A percentile compares a stretch with the other conserved stretches of the same genome.
phyloP scores from a whole-genome alignment of 805 yeast species.

The Saccharomycopsis javanensis region DNA sequence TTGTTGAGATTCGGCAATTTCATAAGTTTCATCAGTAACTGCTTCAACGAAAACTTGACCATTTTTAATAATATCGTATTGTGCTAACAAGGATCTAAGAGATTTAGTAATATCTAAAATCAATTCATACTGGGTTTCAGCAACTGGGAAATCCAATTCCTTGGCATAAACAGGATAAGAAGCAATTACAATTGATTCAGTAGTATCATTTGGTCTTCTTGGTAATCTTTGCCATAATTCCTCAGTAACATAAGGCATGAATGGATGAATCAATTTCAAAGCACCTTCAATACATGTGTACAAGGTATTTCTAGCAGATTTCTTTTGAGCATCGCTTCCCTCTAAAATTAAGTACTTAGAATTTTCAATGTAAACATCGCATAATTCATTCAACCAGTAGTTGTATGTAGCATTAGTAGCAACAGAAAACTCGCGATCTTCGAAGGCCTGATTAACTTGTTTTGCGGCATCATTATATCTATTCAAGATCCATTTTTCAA shows the following conservation, averaged over 20 bases:
- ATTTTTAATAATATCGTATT: conserved; percentile 79
- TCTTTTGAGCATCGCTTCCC: conserved; percentile 76
- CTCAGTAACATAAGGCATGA: conserved; percentile 95
- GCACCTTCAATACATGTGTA: conserved; percentile 91
- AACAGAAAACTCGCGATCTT: conserved; percentile 79
- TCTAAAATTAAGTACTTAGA: conserved; percentile 87
- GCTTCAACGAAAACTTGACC: conserved; percentile 81
- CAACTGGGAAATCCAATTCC: conserved; percentile 52
- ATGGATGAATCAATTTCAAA: conserved; percentile 87
- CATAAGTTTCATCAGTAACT: conserved; percentile 35
- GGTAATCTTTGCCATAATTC: conserved; percentile 99
- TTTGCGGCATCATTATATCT: conserved; percentile 65
- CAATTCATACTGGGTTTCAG: conserved; percentile 71
- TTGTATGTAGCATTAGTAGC: conserved; percentile 81
- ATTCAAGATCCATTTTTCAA: conserved; percentile 94
- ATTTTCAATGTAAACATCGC: conserved; percentile 98
- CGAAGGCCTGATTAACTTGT: conserved; percentile 55
- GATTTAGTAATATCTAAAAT: conserved; percentile 80
- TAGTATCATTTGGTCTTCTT: conserved; percentile 61
- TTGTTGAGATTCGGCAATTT: conserved; percentile 58
- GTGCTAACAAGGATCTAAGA: conserved; percentile 86
- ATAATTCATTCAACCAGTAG: conserved; percentile 89
- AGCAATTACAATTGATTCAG: conserved; percentile 70
- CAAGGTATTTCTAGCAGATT: conserved; percentile 87
- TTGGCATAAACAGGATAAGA: conserved; percentile 59